Evolutionary conservation across 352 stramenopile species (phyloP).

Genomic region (Phytopythium chamaehyphon): DNA sequence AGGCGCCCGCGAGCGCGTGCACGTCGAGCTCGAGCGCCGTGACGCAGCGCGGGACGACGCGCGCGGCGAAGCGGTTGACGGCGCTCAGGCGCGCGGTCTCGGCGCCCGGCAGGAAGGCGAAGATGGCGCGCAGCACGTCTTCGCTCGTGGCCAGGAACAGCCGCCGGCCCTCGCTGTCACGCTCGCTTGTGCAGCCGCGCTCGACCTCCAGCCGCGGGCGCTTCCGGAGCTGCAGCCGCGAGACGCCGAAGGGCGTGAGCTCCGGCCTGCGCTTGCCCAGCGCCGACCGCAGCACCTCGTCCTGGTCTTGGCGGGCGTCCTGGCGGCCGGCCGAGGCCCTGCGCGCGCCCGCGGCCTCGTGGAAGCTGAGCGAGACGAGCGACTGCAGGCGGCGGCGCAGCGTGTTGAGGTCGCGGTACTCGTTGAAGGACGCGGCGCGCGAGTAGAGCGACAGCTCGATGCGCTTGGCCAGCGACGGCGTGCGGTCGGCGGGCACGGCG

Average conservation of each 20-base stretch:
- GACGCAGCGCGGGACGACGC: conserved; percentile 57
- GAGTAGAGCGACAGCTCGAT: conserved; percentile 87
- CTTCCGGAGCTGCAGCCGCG: conserved; percentile 38
- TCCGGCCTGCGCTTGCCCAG: conserved; percentile 53
- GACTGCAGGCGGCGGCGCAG: conserved; percentile 75
- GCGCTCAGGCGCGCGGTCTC: conserved; percentile 60
- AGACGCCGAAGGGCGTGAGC: conserved; percentile 48
- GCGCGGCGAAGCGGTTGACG: conserved; percentile 62
- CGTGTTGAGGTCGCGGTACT: conserved; percentile 85
- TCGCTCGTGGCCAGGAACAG: conserved; percentile 70
- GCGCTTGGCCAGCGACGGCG: conserved; percentile 78
- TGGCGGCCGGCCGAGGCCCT: conserved; percentile 12
- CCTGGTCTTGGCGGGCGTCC: background rate
- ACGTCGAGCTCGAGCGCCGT: conserved; percentile 50
- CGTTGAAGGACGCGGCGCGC: conserved; percentile 71
- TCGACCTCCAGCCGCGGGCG: conserved; percentile 16
- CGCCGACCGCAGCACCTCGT: conserved; percentile 1
- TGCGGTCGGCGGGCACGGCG: conserved; percentile 37
- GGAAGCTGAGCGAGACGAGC: conserved; percentile 84
- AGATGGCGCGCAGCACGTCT: conserved; percentile 62
- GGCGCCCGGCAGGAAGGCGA: conserved; percentile 55
- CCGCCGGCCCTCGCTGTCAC: too few species aligned
- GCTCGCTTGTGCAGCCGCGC: too few species aligned
- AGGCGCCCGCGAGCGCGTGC: conserved; percentile 31
- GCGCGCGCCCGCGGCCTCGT: conserved; percentile 71